phyloP scores from a whole-genome alignment of 140 eudicot species.

The Oenanthe javanica region DNA sequence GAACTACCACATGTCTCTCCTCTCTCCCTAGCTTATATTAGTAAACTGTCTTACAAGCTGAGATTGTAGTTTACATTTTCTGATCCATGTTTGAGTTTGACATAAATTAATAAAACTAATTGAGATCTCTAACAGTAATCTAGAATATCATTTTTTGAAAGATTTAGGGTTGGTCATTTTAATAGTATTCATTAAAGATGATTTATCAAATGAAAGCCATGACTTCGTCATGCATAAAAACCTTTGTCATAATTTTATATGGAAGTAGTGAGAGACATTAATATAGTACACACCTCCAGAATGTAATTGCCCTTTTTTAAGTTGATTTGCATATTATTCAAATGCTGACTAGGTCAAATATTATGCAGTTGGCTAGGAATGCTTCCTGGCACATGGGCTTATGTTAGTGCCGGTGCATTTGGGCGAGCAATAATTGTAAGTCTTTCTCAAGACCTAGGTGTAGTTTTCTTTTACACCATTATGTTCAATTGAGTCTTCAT shows the following conservation, averaged over 20 bases:
- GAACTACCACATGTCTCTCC: not conserved
- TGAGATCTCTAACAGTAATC: not conserved
- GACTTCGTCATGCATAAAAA: not conserved
- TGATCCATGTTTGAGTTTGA: not conserved
- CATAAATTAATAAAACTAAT: not conserved
- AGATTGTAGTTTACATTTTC: not conserved
- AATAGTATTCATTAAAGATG: not conserved
- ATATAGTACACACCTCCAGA: not conserved
- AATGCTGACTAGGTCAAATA: not conserved
- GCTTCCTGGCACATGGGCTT: conserved; percentile 99
- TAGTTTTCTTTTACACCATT: not conserved
- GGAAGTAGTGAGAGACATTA: not conserved
- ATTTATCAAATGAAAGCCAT: not conserved
- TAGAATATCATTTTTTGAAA: not conserved
- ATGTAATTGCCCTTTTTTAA: not conserved
- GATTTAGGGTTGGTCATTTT: not conserved
- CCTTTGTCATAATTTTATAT: not conserved
- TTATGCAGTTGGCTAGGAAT: conserved; percentile 95
- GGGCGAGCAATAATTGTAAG: conserved; percentile 99
- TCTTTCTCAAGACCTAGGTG: not conserved
- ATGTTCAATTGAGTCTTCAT: not conserved
- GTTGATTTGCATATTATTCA: not conserved
- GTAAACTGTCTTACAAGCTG: too few relatives aligned
- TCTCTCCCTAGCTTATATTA: too few relatives aligned
- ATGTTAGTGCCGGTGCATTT: conserved; percentile 99